Evolutionary conservation across 352 stramenopile species (phyloP), one percentile per base, ranked within the genome.

Genomic region (Aphanomyces astaci): DNA sequence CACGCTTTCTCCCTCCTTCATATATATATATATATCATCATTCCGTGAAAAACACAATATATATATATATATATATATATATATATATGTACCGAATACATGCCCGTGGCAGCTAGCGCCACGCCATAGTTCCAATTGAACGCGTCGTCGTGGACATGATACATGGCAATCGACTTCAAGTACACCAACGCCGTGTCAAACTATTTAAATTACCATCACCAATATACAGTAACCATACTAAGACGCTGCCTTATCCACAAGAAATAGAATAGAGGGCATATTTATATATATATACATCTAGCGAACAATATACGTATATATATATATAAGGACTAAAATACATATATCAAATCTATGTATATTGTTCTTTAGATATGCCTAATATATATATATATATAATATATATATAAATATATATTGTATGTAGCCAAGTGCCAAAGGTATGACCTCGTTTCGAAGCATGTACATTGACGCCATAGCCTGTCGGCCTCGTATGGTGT

Each of bases 111-210:
- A n/a, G 80, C 84, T 10, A 92, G 68, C 2, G 78, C 78, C 17
- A 89, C 32, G 1, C 81, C 84, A 66, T 89, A 89, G 68, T 92
- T 92, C 81, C 81, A 90, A 71, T 92, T 89, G 72, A 92, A 92
- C 2, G 78, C 73, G 39, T 91, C 82, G 43, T 73, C 76, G 3
- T 73, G 70, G 31, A 71, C 60, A 55, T 89, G 70, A 63, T 87
- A 89, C 63, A 75, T 72, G 10, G 72, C 66, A 33, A 90, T 89
- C 1, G 82, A 90, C 32, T 72, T 85, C 36, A 92, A 46, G 69
- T 90, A 90, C n/a, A 87, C 72, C 45, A 83, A 82, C 2, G 74
- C 84, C 30, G 89, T 80, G 0, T 66, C 73, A 31, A 79, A 87
- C 63, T 66, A 53, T n/a, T n/a, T n/a, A n/a, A n/a, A n/a, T n/a